Percentiles rank a stretch among this genome's conserved stretches.
These are phyloP conservation scores for Spathaspora girioi DNA, from an alignment of 805 yeast species.

Conservation along the genomic window DNA sequence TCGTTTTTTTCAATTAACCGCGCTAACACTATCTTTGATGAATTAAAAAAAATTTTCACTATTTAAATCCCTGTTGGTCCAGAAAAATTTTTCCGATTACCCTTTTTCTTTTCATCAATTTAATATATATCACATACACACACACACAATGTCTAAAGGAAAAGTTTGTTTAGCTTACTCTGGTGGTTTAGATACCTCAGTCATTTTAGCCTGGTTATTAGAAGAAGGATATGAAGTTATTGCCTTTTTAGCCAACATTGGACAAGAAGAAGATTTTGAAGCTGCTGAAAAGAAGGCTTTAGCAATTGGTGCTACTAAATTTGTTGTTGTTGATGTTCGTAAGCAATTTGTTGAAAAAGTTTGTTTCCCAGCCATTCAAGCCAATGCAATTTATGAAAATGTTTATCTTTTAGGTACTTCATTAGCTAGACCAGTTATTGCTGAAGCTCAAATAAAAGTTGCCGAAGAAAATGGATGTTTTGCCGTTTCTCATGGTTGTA, in stretches of 20 bases:
- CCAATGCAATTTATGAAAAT: slow-evolving; percentile 96
- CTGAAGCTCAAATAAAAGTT: slow-evolving; percentile 95
- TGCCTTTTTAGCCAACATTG: slow-evolving; percentile 97
- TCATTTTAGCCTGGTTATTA: slow-evolving; percentile 95
- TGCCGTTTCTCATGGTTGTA: slow-evolving; percentile 98
- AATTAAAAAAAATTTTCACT: neutral
- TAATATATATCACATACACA: neutral
- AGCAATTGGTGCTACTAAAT: slow-evolving; percentile 95
- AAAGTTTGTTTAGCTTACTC: slow-evolving; percentile 99
- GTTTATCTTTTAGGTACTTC: slow-evolving; percentile 96
- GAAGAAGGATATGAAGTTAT: slow-evolving; percentile 98
- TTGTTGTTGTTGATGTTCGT: slow-evolving; percentile 91
- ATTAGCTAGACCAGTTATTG: slow-evolving; percentile 97
- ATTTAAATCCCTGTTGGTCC: neutral
- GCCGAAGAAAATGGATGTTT: slow-evolving; percentile 98
- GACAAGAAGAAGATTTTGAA: slow-evolving; percentile 98
- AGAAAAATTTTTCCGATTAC: slow-evolving; percentile 2
- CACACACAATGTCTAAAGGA: slow-evolving; percentile 78
- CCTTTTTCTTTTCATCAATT: slow-evolving; percentile 2
- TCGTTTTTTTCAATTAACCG: slow-evolving; percentile 5
- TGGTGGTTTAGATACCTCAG: slow-evolving; percentile 98
- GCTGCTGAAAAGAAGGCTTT: slow-evolving; percentile 96
- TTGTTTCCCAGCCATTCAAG: slow-evolving; percentile 93
- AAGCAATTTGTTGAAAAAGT: slow-evolving; percentile 91
- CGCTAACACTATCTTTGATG: slow-evolving; percentile 6